Conservation (phyloP, 164 flowering plant genomes). For the Kingdonia uniflora region DNA sequence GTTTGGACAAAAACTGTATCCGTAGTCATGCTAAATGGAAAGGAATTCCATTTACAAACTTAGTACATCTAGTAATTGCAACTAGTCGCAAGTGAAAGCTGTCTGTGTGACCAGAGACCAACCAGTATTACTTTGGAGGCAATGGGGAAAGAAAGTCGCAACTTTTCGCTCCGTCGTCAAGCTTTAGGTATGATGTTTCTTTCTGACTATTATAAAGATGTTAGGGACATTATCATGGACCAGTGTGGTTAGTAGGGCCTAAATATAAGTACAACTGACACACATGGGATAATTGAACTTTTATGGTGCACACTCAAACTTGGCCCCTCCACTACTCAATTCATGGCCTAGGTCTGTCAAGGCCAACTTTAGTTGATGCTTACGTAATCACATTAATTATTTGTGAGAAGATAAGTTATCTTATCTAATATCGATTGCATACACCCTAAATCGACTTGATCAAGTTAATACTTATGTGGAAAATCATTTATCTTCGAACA, state of each 20-base stretch:
- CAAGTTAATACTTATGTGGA: no score
- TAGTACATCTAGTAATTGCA: constrained; percentile 33
- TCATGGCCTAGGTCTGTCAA: background rate
- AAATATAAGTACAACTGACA: no score
- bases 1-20: no score
- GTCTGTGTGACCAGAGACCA: background rate
- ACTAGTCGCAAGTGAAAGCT: constrained; percentile 24
- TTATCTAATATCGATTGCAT: no score
- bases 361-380: background rate
- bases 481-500: no score
- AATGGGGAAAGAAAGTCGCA: background rate
- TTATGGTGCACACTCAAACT: no score
- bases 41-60: constrained; percentile 34
- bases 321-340: background rate
- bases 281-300: no score
- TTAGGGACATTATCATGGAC: background rate
- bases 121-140: constrained; percentile 15
- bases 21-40: constrained; percentile 20
- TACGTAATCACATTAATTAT: no score
- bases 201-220: background rate
- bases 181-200: constrained; percentile 5
- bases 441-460: no score
- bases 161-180: background rate
- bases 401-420: no score
- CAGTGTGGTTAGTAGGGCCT: no score